Evolutionary conservation across 352 stramenopile species (phyloP).

Genomic region (Pythium oligandrum): DNA sequence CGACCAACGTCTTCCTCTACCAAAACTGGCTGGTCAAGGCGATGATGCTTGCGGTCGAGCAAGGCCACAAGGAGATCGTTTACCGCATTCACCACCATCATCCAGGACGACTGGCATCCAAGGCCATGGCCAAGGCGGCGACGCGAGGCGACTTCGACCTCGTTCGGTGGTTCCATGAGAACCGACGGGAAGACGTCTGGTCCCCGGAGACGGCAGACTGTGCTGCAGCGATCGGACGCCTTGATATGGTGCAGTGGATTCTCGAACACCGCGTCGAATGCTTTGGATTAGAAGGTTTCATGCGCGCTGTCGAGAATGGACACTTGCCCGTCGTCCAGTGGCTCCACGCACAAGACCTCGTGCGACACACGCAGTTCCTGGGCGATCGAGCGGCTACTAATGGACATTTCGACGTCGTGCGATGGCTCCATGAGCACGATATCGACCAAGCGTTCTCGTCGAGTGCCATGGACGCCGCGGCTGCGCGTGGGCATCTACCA

Average conservation of each 20-base stretch:
- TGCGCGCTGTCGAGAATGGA: constrained; percentile 2
- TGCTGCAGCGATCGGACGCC: constrained; percentile 11
- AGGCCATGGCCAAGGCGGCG: constrained; percentile 12
- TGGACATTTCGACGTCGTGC: not conserved
- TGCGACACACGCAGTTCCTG: not conserved
- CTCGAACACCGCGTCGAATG: not conserved
- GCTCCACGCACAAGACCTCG: not conserved
- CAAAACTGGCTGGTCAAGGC: constrained; percentile 23
- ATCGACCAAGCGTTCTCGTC: constrained; percentile 1
- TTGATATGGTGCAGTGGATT: constrained; percentile 9
- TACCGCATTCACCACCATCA: constrained; percentile 12
- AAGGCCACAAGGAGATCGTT: constrained; percentile 18
- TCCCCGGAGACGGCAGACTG: constrained; percentile 16
- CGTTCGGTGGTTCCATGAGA: constrained; percentile 19
- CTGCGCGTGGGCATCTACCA: not conserved
- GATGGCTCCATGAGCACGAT: not conserved
- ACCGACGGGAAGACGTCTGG: constrained; percentile 15
- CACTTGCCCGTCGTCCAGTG: constrained; percentile 1
- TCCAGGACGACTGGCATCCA: constrained; percentile 10
- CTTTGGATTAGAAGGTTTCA: not conserved
- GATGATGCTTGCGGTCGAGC: constrained; percentile 15
- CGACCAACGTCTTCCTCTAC: constrained; percentile 18
- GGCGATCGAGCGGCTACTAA: not conserved
- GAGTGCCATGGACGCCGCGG: not conserved
- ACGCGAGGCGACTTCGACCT: constrained; percentile 21